phyloP scores from a whole-genome alignment of 345 rosid species.

The Brassica incana region DNA sequence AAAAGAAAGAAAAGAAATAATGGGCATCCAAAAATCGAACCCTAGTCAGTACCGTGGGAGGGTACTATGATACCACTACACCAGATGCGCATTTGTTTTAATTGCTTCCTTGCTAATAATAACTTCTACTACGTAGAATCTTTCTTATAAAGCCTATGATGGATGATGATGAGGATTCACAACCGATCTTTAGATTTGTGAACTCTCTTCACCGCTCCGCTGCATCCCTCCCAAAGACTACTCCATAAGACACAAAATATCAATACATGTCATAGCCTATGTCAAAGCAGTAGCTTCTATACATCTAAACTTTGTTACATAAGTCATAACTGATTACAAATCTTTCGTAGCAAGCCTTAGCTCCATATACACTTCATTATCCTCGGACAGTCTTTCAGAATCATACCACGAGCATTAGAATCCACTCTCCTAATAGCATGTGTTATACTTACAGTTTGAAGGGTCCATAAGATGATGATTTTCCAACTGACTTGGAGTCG shows the following conservation, averaged over 20 bases:
- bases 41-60: constrained; percentile 98
- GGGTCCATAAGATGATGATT: neutral
- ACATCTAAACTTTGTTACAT: neutral
- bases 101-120: neutral
- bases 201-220: neutral
- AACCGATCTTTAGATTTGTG: neutral
- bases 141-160: neutral
- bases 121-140: neutral
- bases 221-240: neutral
- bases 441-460: neutral
- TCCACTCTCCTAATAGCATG: neutral
- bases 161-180: neutral
- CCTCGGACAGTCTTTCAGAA: neutral
- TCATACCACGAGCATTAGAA: neutral
- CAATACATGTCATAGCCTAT: neutral
- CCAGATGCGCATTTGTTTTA: constrained; percentile 61
- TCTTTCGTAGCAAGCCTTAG: neutral
- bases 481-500: neutral
- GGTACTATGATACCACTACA: constrained; percentile 99
- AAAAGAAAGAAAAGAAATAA: neutral
- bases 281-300: neutral
- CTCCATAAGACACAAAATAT: neutral
- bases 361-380: neutral
- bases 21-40: constrained; percentile 98
- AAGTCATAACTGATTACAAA: neutral